Conservation (phyloP, 140 eudicot species). For the Erigeron philadelphicus region DNA sequence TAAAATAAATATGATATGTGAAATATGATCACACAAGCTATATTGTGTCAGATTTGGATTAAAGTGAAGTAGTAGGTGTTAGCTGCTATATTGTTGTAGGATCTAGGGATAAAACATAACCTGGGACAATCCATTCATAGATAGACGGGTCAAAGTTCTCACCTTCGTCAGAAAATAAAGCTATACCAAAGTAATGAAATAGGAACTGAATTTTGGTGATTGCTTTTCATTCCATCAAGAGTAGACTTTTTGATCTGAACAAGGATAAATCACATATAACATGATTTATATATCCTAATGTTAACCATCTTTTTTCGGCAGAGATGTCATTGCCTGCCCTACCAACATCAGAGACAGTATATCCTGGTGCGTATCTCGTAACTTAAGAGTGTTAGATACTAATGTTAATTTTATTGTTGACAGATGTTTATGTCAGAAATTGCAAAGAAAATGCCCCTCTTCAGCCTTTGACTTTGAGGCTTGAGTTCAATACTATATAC, state of each 20-base stretch:
- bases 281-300: not conserved
- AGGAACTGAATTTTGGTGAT: not conserved
- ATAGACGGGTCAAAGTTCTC: no score
- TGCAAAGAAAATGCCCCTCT: no score
- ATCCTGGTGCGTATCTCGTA: conserved; percentile 2
- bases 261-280: not conserved
- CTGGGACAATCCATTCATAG: no score
- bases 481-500: no score
- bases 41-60: no score
- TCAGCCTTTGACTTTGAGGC: no score
- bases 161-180: not conserved
- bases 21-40: no score
- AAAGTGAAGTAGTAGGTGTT: no score
- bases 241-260: not conserved
- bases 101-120: no score
- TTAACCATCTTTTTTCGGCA: conserved; percentile 1
- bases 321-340: conserved; percentile 20
- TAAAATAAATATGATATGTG: no score
- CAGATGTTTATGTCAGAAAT: no score
- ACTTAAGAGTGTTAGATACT: not conserved
- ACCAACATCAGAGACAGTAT: conserved; percentile 21
- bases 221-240: not conserved
- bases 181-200: not conserved
- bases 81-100: no score
- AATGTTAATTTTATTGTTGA: not conserved